Base-by-base conservation (phyloP, 192 early-diverging fungal species). In the Diversispora eburnea region DNA sequence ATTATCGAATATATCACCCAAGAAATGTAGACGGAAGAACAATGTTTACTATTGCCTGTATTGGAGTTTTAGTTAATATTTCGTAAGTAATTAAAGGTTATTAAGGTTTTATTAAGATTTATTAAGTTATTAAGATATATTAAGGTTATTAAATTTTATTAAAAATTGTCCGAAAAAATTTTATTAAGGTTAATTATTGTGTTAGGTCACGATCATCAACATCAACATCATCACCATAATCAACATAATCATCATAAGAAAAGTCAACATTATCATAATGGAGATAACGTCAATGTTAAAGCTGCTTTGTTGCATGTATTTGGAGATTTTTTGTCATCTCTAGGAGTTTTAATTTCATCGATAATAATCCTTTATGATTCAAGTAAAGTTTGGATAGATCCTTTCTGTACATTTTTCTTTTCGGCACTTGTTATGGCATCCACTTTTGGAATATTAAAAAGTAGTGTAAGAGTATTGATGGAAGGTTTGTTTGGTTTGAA, bases 371-470 rank as follows among this genome's bases (percentile, higher is more conserved):
- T 80, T 8, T 77, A 88, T 73, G 80, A 85, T 45, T 89, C 90
- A 13, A 65, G 74, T 20, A 69, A 78, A 55, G 86, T 86, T 12
- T 84, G 86, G 72, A 84, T 94, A 43, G 92, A 95, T 73, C 93
- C 93, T 0, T 67, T 93, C 6, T 93, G 91, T 81, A 94, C 92
- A 5, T 92, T 94, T 73, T 49, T 92, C 41, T 95, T 94, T 76
- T 92, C 92, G 0, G 76, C 88, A 45, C 77, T 94, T 56, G 92
- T 93, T 17, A 79, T 94, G 25, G 79, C 74, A 10, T 91, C 92
- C 4, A 94, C 93, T 0, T 78, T 89, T 15, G 77, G 82, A 5
- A 72, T 94, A 8, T 84, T 94, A 19, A 84, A 80, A 65, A 84
- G 88, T 58, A 90, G 88, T 10, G 43, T 91, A 3, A 79, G 78